These are phyloP conservation scores for Trifolium subterraneum DNA, from an alignment of 306 rosid genomes.

Conservation along the genomic window DNA sequence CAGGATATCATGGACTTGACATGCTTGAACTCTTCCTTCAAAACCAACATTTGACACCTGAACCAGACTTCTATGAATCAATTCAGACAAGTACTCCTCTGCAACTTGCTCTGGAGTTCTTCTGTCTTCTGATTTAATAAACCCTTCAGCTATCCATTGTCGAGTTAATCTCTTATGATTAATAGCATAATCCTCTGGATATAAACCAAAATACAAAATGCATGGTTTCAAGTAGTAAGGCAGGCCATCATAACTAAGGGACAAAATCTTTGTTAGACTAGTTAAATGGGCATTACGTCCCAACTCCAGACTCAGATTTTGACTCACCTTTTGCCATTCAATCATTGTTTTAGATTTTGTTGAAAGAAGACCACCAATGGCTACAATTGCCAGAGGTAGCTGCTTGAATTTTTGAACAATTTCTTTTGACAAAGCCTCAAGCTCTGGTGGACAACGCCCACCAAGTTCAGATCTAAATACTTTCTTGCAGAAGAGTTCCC, in stretches of 20 bases:
- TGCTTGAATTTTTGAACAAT: slow-evolving; percentile 15
- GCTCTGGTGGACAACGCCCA: not conserved
- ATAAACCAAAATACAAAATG: slow-evolving; percentile 16
- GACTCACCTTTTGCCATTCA: slow-evolving; percentile 5
- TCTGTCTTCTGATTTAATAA: not conserved
- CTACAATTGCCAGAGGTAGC: slow-evolving; percentile 18
- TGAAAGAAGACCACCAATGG: slow-evolving; percentile 22
- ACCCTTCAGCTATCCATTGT: not conserved
- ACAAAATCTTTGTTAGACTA: not conserved
- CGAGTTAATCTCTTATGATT: not conserved
- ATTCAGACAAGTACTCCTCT: not conserved
- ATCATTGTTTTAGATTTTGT: not conserved
- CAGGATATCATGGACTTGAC: not conserved
- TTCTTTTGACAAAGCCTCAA: not conserved
- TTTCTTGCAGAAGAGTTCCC: slow-evolving; percentile 22
- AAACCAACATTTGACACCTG: not conserved
- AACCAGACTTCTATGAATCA: slow-evolving; percentile 1
- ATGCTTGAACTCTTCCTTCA: not conserved
- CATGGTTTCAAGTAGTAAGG: slow-evolving; percentile 30
- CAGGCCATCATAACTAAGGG: slow-evolving; percentile 2
- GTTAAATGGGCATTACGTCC: slow-evolving; percentile 14
- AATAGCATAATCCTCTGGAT: slow-evolving; percentile 3
- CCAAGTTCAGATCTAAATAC: not conserved
- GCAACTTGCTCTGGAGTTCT: not conserved
- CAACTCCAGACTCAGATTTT: slow-evolving; percentile 12